phyloP scores from a whole-genome alignment of 2,329 filamentous ascomycete genomes.

The Coniochaeta hoffmannii region DNA sequence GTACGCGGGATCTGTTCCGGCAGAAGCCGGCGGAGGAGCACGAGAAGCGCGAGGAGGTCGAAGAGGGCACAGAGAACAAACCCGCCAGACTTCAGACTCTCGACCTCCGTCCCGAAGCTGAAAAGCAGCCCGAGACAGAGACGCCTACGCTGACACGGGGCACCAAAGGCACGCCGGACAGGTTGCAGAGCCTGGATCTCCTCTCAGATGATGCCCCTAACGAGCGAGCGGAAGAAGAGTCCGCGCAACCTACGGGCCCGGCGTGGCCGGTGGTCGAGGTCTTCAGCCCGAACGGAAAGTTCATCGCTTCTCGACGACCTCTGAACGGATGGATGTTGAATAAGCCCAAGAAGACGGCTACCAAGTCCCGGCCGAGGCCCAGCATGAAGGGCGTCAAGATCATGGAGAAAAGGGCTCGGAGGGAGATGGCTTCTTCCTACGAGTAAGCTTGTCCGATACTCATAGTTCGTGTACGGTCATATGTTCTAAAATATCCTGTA shows the following conservation, averaged over 20 bases:
- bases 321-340: conserved; percentile 65
- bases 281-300: conserved; percentile 78
- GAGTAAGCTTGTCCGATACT: background rate
- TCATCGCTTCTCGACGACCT: conserved; percentile 57
- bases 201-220: conserved; percentile 2
- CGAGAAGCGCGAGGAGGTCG: conserved; percentile 10
- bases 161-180: conserved; percentile 12
- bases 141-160: conserved; percentile 11
- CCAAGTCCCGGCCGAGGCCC: conserved; percentile 52
- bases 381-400: conserved; percentile 63
- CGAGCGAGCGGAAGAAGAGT: conserved; percentile 10
- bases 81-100: conserved; percentile 15
- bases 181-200: conserved; percentile 5
- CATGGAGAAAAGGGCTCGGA: conserved; percentile 29
- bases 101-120: conserved; percentile 12
- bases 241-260: conserved; percentile 26
- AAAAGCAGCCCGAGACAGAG: background rate
- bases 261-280: conserved; percentile 72
- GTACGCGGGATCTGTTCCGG: conserved; percentile 42
- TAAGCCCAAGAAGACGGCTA: conserved; percentile 42
- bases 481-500: background rate
- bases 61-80: conserved; percentile 8
- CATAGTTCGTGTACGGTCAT: background rate
- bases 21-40: conserved; percentile 7
- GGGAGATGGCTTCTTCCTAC: background rate